Percentiles rank a stretch among this genome's conserved stretches.
phyloP scores from a whole-genome alignment of 108 stramenopile species.

The Skeletonema potamos region DNA sequence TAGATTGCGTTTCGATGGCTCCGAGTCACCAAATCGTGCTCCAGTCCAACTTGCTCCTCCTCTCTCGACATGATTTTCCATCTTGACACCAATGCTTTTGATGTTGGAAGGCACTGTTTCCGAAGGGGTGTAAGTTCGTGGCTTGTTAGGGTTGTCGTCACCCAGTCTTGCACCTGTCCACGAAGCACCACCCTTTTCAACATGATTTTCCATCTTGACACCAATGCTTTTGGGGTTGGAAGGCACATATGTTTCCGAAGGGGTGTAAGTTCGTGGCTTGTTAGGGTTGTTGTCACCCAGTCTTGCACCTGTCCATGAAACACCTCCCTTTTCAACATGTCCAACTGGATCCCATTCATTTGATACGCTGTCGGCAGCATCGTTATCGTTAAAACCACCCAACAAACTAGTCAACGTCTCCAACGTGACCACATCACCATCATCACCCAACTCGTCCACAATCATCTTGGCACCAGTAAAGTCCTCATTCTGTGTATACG shows the following conservation, averaged over 20 bases:
- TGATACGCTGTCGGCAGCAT: too few species aligned
- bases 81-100: conserved; percentile 13
- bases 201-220: conserved; percentile 19
- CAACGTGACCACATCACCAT: conserved; percentile 58
- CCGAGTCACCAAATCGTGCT: conserved; percentile 26
- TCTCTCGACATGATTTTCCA: conserved; percentile 18
- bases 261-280: conserved; percentile 10
- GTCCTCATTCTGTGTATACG: conserved; percentile 87
- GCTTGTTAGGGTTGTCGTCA: neutral
- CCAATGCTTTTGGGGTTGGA: conserved; percentile 7
- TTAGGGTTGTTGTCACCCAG: conserved; percentile 9
- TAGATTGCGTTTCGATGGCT: neutral
- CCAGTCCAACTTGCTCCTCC: conserved; percentile 34
- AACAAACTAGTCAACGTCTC: conserved; percentile 59
- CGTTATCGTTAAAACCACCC: neutral
- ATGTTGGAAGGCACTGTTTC: neutral
- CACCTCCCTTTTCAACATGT: conserved; percentile 1
- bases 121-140: too few species aligned
- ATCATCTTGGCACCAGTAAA: conserved; percentile 84
- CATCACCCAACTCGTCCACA: conserved; percentile 82
- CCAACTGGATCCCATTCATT: conserved; percentile 3
- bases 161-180: conserved; percentile 34
- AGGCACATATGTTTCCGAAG: conserved; percentile 11
- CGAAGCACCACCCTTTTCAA: conserved; percentile 17
- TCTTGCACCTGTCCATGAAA: conserved; percentile 19